Conservation (phyloP, 2,329 filamentous ascomycete species). For the Tricladium varicosporioides region DNA sequence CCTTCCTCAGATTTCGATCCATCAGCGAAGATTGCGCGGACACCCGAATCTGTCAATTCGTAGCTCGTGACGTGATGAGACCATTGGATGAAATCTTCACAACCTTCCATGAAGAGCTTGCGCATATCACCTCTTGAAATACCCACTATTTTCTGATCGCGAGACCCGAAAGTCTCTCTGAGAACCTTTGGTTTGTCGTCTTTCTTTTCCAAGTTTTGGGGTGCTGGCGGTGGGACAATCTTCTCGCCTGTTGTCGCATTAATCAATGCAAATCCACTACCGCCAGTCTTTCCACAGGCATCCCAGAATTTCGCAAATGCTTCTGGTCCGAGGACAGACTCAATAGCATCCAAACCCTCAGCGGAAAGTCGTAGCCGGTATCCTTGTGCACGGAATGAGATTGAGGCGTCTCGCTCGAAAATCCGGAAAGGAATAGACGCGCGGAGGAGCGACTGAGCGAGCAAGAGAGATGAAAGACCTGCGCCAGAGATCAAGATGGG, state of each 20-base stretch:
- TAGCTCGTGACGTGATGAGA: slow-evolving; percentile 55
- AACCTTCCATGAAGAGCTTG: slow-evolving; percentile 53
- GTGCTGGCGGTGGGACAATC: slow-evolving; percentile 25
- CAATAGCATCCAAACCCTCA: slow-evolving; percentile 58
- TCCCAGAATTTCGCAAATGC: slow-evolving; percentile 56
- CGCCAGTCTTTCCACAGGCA: slow-evolving; percentile 57
- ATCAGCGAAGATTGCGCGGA: slow-evolving; percentile 57
- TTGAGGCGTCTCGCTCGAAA: slow-evolving; percentile 44
- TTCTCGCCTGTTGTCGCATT: slow-evolving; percentile 53
- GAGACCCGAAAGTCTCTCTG: slow-evolving; percentile 42
- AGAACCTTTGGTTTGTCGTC: slow-evolving; percentile 14
- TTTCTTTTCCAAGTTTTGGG: slow-evolving; percentile 26
- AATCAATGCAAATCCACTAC: slow-evolving; percentile 47
- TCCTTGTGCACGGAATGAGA: slow-evolving; percentile 59
- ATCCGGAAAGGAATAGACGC: slow-evolving; percentile 38
- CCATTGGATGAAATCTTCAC: slow-evolving; percentile 55
- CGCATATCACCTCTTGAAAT: slow-evolving; percentile 64
- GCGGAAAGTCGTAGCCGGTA: slow-evolving; percentile 58
- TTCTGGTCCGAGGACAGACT: slow-evolving; percentile 50
- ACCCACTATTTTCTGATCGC: slow-evolving; percentile 58
- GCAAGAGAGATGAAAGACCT: slow-evolving; percentile 38
- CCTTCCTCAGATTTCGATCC: slow-evolving; percentile 58
- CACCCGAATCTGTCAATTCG: slow-evolving; percentile 52
- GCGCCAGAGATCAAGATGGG: slow-evolving; percentile 42
- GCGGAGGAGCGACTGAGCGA: slow-evolving; percentile 37